Evolutionary conservation across 2,329 filamentous ascomycete species (phyloP).

Genomic region (Raffaelea deltoideospora): DNA sequence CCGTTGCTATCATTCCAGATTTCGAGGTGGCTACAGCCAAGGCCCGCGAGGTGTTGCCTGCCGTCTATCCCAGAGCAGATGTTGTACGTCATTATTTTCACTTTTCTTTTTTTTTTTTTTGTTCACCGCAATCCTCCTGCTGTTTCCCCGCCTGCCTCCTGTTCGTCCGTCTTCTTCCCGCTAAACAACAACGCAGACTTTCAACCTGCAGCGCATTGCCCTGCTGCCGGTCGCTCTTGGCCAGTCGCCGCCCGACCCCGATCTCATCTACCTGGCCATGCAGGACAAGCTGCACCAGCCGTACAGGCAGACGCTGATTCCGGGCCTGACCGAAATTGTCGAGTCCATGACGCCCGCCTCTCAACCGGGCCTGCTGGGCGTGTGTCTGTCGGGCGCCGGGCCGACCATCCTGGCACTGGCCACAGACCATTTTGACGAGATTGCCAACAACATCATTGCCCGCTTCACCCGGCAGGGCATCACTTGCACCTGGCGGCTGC

Average conservation of each 20-base stretch:
- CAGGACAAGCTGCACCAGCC: conserved; percentile 97
- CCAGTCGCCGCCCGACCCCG: conserved; percentile 76
- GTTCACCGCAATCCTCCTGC: neutral
- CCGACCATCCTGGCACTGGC: conserved; percentile 76
- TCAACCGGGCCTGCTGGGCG: conserved; percentile 78
- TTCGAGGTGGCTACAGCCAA: conserved; percentile 93
- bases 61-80: conserved; percentile 63
- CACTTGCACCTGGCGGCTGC: conserved; percentile 68
- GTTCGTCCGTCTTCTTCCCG: neutral
- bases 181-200: conserved; percentile 32
- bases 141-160: no score
- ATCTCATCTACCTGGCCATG: conserved; percentile 95
- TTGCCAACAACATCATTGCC: conserved; percentile 63
- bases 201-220: conserved; percentile 90
- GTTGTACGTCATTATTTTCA: conserved; percentile 42
- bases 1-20: conserved; percentile 86
- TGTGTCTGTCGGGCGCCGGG: conserved; percentile 87
- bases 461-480: conserved; percentile 62
- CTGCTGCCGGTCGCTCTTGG: conserved; percentile 81
- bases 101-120: neutral
- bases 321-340: conserved; percentile 79
- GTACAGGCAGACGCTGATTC: conserved; percentile 82
- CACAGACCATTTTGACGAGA: conserved; percentile 75
- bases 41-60: conserved; percentile 72
- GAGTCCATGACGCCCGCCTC: conserved; percentile 78